A percentile compares a stretch with the other conserved stretches of the same genome.
Evolutionary conservation across 139 green algal species (phyloP).

Genomic region (Eudorina sp.): DNA sequence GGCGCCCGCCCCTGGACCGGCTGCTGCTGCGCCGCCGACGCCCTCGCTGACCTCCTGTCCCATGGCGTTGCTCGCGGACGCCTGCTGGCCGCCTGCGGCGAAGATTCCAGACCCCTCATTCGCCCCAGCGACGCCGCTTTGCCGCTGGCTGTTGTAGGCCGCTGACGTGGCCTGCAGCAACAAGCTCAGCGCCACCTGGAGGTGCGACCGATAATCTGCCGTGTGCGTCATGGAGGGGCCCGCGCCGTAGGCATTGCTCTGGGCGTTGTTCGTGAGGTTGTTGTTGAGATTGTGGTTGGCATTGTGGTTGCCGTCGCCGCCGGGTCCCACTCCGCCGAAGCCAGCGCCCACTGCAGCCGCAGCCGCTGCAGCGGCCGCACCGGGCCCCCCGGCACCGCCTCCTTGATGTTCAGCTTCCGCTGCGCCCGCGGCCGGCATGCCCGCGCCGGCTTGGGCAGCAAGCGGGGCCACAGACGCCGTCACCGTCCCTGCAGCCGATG

Average conservation of each 20-base stretch:
- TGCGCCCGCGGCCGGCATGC: background rate
- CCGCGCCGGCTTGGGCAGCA: background rate
- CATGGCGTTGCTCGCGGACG: constrained; percentile 27
- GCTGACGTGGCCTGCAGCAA: constrained; percentile 42
- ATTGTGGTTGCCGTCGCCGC: background rate
- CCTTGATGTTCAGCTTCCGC: background rate
- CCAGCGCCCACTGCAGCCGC: background rate
- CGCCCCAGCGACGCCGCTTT: constrained; percentile 32
- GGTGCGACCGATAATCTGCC: constrained; percentile 41
- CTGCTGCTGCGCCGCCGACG: too few species aligned
- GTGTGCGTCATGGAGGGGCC: constrained; percentile 47
- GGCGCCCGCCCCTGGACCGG: background rate
- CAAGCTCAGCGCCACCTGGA: constrained; percentile 46
- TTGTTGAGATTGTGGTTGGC: constrained; percentile 12
- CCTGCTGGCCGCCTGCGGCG: background rate
- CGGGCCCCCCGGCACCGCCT: background rate
- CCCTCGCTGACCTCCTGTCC: constrained; percentile 20
- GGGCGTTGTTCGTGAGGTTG: background rate
- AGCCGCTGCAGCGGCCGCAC: background rate
- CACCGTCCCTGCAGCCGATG: background rate
- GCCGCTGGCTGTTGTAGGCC: constrained; percentile 48
- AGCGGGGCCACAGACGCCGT: background rate
- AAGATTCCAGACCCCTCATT: constrained; percentile 42
- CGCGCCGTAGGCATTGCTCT: constrained; percentile 44
- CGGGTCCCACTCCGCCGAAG: background rate